Base-by-base conservation (phyloP, 2,329 filamentous ascomycete species). In the Metarhizium sp. region DNA sequence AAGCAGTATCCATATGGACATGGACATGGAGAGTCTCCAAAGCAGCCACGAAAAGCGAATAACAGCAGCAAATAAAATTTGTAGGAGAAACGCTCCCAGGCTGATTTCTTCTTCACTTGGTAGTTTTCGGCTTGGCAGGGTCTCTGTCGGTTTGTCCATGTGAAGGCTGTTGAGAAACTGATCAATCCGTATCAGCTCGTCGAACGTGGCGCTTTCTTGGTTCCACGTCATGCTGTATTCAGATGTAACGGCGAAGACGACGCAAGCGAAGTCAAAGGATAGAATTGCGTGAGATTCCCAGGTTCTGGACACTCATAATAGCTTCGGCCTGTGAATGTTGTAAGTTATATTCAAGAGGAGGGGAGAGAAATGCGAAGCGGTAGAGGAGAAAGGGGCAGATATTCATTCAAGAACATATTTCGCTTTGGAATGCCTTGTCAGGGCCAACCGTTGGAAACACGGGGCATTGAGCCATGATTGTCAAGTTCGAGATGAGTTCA, bases 1-100 rank as follows among this genome's bases (percentile, higher is more conserved):
- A 7, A 56, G 36, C 18, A 59, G 2, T 18, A 47, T 16, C 46
- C 53, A 51, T 45, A 57, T 46, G 36, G 3, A 25, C 25, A 61
- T 4, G 5, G 57, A 8, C 8, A n/a, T 25, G 25, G 25, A 10
- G 6, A 50, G 45, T 5, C 7, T 40, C 25, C 38, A 46, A 5
- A 62, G 20, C n/a, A 32, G 4, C 46, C 38, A 53, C n/a, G 48
- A 36, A 32, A 53, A 4, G 7, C 30, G 29, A 13, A 30, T 51
- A n/a, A 50, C 10, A 16, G 36, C 16, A 29, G 16, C 7, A 29
- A 40, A 18, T 14, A 48, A 16, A n/a, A 48, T 14, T 4, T n/a
- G 18, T 6, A 48, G 43, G 14, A 50, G 36, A 34, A 50, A 14
- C 46, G 6, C 42, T 13, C 52, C 2, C 11, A 53, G 8, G 25